A percentile compares a stretch with the other conserved stretches of the same genome.
phyloP scores from a whole-genome alignment of 2,329 filamentous ascomycete species.

The Apiospora aurea region DNA sequence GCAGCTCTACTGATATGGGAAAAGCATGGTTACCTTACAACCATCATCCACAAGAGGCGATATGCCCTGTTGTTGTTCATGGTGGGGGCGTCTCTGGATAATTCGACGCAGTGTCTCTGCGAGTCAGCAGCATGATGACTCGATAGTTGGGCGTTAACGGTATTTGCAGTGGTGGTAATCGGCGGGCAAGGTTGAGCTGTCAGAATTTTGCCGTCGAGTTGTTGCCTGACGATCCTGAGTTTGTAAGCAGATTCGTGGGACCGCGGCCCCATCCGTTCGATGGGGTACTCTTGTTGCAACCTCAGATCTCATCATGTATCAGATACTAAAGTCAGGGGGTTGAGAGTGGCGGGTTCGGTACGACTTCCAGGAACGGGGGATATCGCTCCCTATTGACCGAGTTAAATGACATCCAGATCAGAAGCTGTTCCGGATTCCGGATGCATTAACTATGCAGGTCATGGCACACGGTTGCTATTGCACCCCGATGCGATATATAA shows the following conservation, averaged over 20 bases:
- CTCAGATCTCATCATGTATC: slow-evolving; percentile 4
- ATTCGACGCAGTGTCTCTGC: background rate
- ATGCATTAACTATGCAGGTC: background rate
- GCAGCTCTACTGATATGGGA: background rate
- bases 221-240: slow-evolving; percentile 16
- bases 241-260: slow-evolving; percentile 12
- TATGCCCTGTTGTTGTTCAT: background rate
- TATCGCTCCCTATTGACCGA: background rate
- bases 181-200: slow-evolving; percentile 5
- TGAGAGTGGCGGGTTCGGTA: background rate
- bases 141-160: background rate
- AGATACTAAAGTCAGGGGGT: slow-evolving; percentile 1
- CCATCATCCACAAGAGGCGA: background rate
- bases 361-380: background rate
- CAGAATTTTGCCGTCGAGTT: slow-evolving; percentile 6
- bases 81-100: background rate
- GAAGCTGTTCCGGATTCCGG: background rate
- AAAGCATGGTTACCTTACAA: slow-evolving; percentile 3
- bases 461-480: background rate
- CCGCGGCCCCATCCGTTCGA: slow-evolving; percentile 15
- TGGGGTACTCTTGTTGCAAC: slow-evolving; percentile 20
- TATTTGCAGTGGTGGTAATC: background rate
- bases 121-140: slow-evolving; percentile 9
- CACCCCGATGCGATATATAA: background rate
- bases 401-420: background rate